These are phyloP conservation scores for Glycine soja DNA, from an alignment of 306 rosid genomes.

Conservation along the genomic window DNA sequence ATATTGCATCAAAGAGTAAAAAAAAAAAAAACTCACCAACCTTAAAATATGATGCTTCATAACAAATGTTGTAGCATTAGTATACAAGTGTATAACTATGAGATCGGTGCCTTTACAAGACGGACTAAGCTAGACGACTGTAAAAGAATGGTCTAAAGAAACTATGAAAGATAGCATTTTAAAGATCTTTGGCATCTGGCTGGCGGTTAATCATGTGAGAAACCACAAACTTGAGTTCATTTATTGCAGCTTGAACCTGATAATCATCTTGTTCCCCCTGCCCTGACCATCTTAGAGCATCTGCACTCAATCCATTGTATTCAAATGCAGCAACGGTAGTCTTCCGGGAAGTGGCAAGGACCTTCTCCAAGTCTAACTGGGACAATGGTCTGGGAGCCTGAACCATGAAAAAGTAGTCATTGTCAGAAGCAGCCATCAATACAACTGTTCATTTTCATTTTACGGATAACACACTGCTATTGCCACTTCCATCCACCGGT, in stretches of 20 bases:
- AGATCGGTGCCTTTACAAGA: slow-evolving; percentile 10
- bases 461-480: background rate
- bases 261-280: slow-evolving; percentile 60
- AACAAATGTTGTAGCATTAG: slow-evolving; percentile 36
- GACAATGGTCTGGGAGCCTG: slow-evolving; percentile 78
- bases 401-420: slow-evolving; percentile 35
- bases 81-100: slow-evolving; percentile 9
- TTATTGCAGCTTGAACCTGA: slow-evolving; percentile 79
- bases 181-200: slow-evolving; percentile 67
- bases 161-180: slow-evolving; percentile 42
- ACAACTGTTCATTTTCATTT: background rate
- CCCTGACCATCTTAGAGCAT: slow-evolving; percentile 54
- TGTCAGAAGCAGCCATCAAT: background rate
- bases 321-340: slow-evolving; percentile 87
- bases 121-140: slow-evolving; percentile 34
- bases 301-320: slow-evolving; percentile 62
- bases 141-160: slow-evolving; percentile 28
- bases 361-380: slow-evolving; percentile 76
- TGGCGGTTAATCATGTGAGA: slow-evolving; percentile 79
- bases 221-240: slow-evolving; percentile 76
- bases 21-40: slow-evolving; percentile 44
- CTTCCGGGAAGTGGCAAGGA: slow-evolving; percentile 68
- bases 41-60: background rate
- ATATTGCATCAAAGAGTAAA: slow-evolving; percentile 19
- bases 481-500: background rate